phyloP scores from a whole-genome alignment of 805 yeast species.

The Candida berthetii region DNA sequence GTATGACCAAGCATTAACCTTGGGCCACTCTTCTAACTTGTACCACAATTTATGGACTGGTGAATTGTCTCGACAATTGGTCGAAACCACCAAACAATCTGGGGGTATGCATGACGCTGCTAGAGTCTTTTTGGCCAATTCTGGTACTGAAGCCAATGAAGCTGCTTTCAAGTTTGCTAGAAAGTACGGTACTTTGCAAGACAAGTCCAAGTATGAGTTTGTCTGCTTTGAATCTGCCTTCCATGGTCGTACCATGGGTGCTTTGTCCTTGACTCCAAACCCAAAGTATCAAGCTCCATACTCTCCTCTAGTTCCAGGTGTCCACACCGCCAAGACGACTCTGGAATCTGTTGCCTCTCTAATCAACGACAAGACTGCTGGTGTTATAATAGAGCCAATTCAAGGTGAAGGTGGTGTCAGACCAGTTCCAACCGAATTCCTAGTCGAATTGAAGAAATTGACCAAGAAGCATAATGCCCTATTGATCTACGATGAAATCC shows the following conservation, averaged over 20 bases:
- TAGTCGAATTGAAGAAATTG: constrained; percentile 56
- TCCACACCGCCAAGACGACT: constrained; percentile 60
- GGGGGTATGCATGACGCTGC: constrained; percentile 84
- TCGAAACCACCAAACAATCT: constrained; percentile 56
- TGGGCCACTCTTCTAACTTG: constrained; percentile 82
- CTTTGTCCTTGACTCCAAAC: constrained; percentile 87
- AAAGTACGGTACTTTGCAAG: constrained; percentile 60
- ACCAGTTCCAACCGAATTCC: constrained; percentile 57
- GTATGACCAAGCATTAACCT: constrained; percentile 60
- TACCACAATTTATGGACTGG: constrained; percentile 84
- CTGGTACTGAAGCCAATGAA: constrained; percentile 79
- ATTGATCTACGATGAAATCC: constrained; percentile 91
- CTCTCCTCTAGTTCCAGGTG: constrained; percentile 88
- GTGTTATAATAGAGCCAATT: constrained; percentile 92
- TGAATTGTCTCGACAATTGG: constrained; percentile 64
- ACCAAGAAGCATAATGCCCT: constrained; percentile 67
- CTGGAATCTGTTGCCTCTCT: constrained; percentile 49
- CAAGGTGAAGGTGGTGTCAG: constrained; percentile 98
- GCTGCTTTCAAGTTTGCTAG: constrained; percentile 77
- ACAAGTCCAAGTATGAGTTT: constrained; percentile 60
- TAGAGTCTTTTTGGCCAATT: constrained; percentile 62
- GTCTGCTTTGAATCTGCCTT: constrained; percentile 86
- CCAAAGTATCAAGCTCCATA: constrained; percentile 91
- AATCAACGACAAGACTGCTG: constrained; percentile 48
- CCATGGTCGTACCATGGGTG: constrained; percentile 95